Evolutionary conservation across 768 basidiomycete species (phyloP), one percentile per base, ranked within the genome.

Genomic region (Melanogaster broomeanus): DNA sequence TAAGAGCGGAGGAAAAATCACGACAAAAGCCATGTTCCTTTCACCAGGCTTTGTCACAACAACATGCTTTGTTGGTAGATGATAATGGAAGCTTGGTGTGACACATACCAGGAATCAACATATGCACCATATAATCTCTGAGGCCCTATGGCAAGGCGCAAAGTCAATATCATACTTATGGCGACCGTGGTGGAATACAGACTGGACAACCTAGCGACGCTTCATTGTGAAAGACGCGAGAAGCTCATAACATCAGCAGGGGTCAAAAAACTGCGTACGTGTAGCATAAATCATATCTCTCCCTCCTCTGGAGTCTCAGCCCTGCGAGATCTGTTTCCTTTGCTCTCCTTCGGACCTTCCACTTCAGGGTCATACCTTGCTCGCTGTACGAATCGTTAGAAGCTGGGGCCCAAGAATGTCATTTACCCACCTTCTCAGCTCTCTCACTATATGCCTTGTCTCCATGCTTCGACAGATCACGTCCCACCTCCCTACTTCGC

Each of bases 241-340:
- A 13, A 41, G 46, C 62, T 27, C 53, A 48, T 37, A 16, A 40
- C 22, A 30, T 33, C 25, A 16, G 18, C 24, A 33, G 9, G 34
- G 28, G 18, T 42, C 25, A 38, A 49, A 30, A 18, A 41, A 27
- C 25, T 48, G 52, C 52, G 51, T 53, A 60, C 57, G 12, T 48
- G 41, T 33, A 42, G 40, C 33, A 34, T 41, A 27, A 42, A 55
- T 78, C 61, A 92, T 60, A 93, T 93, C 66, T 93, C 90, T 22
- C 90, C 90, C 66, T 93, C 90, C 72, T 93, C 91, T 3, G 90
- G 91, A 39, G 85, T 90, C 64, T 92, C 90, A 34, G 76, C 88
- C 42, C 88, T 63, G 24, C 54, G 77, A 13, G 70, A 71, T 50
- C 64, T 64, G 34, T 70, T 60, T 12, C 72, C 71, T 24, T 62